Percentiles rank a stretch among this genome's conserved stretches.
Evolutionary conservation across 202 grass and related monocot genomes (phyloP).

Genomic region (Saccharum hybrid): DNA sequence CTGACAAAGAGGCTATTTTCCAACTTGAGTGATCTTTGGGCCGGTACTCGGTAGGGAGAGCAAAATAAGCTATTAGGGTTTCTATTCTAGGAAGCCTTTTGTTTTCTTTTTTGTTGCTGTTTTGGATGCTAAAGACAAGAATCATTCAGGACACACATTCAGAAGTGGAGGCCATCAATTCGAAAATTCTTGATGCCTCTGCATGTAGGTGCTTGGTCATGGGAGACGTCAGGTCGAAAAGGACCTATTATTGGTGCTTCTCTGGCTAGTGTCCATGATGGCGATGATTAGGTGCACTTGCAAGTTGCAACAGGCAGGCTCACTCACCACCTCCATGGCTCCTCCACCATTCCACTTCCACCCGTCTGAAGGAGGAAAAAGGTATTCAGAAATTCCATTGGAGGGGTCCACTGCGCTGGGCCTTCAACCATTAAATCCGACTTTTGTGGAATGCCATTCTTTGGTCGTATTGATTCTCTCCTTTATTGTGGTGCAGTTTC

Average conservation of each 20-base stretch:
- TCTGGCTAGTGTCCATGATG: conserved; percentile 18
- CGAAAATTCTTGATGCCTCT: background rate
- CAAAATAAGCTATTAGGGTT: background rate
- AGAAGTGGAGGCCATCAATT: conserved; percentile 41
- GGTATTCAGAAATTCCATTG: conserved; percentile 27
- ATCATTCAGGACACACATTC: conserved; percentile 24
- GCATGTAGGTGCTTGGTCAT: conserved; percentile 35
- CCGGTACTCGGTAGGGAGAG: background rate
- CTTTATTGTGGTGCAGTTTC: conserved; percentile 11
- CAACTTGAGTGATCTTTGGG: background rate
- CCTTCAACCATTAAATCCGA: conserved; percentile 17
- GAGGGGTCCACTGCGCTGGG: conserved; percentile 10
- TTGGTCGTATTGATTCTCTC: conserved; percentile 24
- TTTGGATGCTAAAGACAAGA: conserved; percentile 28
- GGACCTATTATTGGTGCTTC: conserved; percentile 35
- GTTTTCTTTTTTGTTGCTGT: conserved; percentile 11
- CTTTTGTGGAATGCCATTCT: conserved; percentile 28
- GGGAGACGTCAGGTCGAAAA: conserved; percentile 41
- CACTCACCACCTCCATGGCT: conserved; percentile 22
- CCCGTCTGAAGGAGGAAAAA: conserved; percentile 9
- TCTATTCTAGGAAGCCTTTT: background rate
- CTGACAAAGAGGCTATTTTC: background rate
- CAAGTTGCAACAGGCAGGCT: conserved; percentile 10
- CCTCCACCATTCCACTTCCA: conserved; percentile 30
- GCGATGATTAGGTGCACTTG: conserved; percentile 41